Conservation (phyloP, 805 yeast species). For the Hemisphaericaspora nanyangensis region DNA sequence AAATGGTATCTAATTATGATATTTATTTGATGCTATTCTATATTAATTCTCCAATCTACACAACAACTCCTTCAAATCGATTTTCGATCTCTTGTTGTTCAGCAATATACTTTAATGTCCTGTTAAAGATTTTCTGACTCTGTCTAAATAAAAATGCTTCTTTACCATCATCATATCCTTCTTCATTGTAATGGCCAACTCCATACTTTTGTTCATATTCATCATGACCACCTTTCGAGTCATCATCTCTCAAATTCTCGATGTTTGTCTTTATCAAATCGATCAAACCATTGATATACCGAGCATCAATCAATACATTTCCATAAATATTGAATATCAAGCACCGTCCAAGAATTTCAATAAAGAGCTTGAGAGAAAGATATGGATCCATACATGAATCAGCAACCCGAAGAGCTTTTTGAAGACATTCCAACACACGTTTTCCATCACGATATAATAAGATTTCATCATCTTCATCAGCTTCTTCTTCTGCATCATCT, state of each 20-base stretch:
- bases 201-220: conserved; percentile 7
- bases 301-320: conserved; percentile 61
- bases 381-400: conserved; percentile 86
- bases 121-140: conserved; percentile 43
- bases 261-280: conserved; percentile 72
- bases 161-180: conserved; percentile 10
- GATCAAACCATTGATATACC: conserved; percentile 80
- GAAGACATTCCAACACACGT: conserved; percentile 86
- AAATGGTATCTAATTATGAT: too few relatives aligned
- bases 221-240: conserved; percentile 3
- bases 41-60: too few relatives aligned
- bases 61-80: conserved; percentile 52
- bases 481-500: conserved; percentile 26
- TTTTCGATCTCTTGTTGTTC: conserved; percentile 69
- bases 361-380: conserved; percentile 75
- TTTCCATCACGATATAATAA: conserved; percentile 46
- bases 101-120: conserved; percentile 68
- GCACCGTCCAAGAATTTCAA: conserved; percentile 85
- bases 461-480: conserved; percentile 8
- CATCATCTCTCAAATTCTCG: conserved; percentile 37
- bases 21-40: too few relatives aligned
- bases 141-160: conserved; percentile 27
- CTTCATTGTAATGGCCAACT: conserved; percentile 1
- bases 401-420: conserved; percentile 82
- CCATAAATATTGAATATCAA: conserved; percentile 84